phyloP scores from a whole-genome alignment of 179 eudicot genomes.

The Patellifolia procumbens region DNA sequence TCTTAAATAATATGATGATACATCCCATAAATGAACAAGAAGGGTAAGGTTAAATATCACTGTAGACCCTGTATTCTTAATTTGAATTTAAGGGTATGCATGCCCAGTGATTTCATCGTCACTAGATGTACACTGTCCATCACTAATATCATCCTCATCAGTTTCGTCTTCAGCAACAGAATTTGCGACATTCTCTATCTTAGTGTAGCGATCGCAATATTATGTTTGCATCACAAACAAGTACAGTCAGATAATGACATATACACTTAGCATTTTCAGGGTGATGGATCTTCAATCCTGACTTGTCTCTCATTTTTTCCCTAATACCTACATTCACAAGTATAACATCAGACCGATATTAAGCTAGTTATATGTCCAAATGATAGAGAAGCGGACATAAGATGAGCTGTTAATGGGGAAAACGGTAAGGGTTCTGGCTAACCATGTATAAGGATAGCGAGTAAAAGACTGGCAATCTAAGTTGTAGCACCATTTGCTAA shows the following conservation, averaged over 20 bases:
- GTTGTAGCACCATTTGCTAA: too few species aligned
- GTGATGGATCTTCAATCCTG: too few species aligned
- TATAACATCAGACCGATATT: too few species aligned
- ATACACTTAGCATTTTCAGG: background rate
- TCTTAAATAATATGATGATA: conserved; percentile 13
- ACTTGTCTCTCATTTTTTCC: too few species aligned
- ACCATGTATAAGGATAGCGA: too few species aligned
- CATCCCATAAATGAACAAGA: background rate
- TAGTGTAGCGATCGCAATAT: conserved; percentile 47
- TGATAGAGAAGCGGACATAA: too few species aligned
- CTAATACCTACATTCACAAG: too few species aligned
- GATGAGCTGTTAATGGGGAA: too few species aligned
- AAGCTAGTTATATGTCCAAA: too few species aligned
- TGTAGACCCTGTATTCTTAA: background rate
- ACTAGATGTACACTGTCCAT: conserved; percentile 36
- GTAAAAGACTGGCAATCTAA: too few species aligned
- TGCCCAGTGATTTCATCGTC: conserved; percentile 49
- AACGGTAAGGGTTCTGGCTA: too few species aligned
- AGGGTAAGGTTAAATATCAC: conserved; percentile 1
- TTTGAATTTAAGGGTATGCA: conserved; percentile 33
- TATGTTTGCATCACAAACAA: conserved; percentile 19
- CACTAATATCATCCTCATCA: conserved; percentile 41
- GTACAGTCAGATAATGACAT: background rate
- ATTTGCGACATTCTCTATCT: conserved; percentile 29
- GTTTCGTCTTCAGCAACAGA: conserved; percentile 37